Base-by-base conservation (phyloP, 2,329 filamentous ascomycete genomes). In the Ophiocordyceps camponoti-leonardi region DNA sequence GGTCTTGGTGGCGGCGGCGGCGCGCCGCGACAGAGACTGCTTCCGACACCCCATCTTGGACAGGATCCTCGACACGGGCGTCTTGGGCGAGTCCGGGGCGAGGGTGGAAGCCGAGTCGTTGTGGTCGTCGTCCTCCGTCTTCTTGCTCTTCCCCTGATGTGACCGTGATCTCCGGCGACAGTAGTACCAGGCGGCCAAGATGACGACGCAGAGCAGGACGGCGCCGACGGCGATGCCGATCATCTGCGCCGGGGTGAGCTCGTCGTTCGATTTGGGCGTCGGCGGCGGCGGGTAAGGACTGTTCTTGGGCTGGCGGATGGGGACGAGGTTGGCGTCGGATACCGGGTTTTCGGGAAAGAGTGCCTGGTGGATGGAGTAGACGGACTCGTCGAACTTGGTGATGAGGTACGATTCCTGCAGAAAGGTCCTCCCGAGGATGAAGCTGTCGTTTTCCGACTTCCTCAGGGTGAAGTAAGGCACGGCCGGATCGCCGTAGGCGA, bases 381-480 rank as follows among this genome's bases (percentile, higher is more conserved):
- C 57, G 16, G 59, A 63, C 33, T 65, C 65, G 49, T 78, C 75
- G 53, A 76, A 79, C 50, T 69, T 69, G 23, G 69, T 74, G 30
- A 75, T 66, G 6, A 78, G 58, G 48, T 78, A 78, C 2, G 80
- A 72, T 58, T 86, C 81, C 56, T 86, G 82, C 45, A 86, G 62
- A 51, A 86, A 85, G 0, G 75, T 72, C 31, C 80, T 70, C 8
- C 82, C 82, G 33, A 86, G 68, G 13, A 80, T 72, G 57, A 75
- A 68, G 14, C 65, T 66, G 33, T 68, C 67, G 47, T 72, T 67
- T 19, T 67, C 55, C 12, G 73, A 65, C 48, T 72, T 72, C 52
- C 75, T 71, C 44, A 86, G 65, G 4, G 81, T 79, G 48, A 86
- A 85, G 55, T 85, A 86, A 12, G 69, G 72, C 11, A 71, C 57